Base-by-base conservation (phyloP, 306 rosid species). In the Begonia loranthoides region DNA sequence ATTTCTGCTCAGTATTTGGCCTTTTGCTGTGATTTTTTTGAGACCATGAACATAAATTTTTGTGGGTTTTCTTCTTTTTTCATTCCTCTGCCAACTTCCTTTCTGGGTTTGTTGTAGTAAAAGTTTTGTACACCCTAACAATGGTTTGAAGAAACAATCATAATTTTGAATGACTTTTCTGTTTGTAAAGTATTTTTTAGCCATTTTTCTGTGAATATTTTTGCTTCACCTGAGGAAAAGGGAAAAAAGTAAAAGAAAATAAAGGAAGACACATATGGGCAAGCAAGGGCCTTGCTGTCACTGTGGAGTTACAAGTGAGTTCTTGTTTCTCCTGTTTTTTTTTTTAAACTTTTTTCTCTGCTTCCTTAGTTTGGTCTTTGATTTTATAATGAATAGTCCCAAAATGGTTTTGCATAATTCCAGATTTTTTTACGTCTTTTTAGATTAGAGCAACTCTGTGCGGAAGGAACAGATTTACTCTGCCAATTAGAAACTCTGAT, bases 271-370 rank as follows among this genome's bases (percentile, higher is more conserved):
- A 76, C 71, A 62, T 58, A 92, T 92, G 99, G 99, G 86, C 69
- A 92, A 92, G 76, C 93, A 92, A 65, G 99, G 99, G 36, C 99
- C 99, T 75, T 92, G 99, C 89, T 73, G 73, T 83, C 99, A 92
- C 96, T 92, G 99, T 92, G 99, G 96, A 80, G 99, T 86, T 79
- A 80, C 99, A 76, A 92, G 99, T 92, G 96, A 92, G 99, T 92
- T 86, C 73, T 86, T 90, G 92, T 83, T 78, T 83, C 89, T 71
- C 94, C 94, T 58, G 15, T 61, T 66, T 55, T 54, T 48, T 55
- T 36, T 59, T 48, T 60, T 33, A 36, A 7, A 33, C 53, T 16
- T 39, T 33, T 10, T 41, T 43, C n/a, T 10, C 15, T 3, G 47
- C 3, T 43, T 43, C 47, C 4, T 28, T 28, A 5, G 9, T 28